These are phyloP conservation scores for Agaricales sp. DNA, from an alignment of 1,284 basidiomycete genomes.

Conservation along the genomic window DNA sequence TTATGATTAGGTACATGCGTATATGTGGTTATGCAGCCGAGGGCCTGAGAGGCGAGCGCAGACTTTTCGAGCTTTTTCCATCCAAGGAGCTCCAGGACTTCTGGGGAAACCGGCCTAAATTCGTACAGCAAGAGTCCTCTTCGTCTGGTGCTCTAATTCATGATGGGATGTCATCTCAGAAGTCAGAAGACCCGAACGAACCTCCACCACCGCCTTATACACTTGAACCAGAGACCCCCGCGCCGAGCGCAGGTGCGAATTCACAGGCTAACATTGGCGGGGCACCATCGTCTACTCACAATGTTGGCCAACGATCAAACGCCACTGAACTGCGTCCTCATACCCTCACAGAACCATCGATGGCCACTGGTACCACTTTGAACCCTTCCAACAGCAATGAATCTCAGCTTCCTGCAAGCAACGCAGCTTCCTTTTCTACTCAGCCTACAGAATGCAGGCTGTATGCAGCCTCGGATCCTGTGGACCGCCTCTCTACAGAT, in stretches of 20 bases:
- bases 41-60: slow-evolving; percentile 49
- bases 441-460: too few relatives aligned
- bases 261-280: background rate
- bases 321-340: background rate
- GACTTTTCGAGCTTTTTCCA: slow-evolving; percentile 53
- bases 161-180: slow-evolving; percentile 36
- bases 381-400: background rate
- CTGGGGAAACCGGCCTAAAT: slow-evolving; percentile 51
- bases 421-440: too few relatives aligned
- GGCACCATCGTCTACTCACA: background rate
- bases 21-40: slow-evolving; percentile 65
- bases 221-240: slow-evolving; percentile 32
- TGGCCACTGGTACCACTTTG: background rate
- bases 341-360: background rate
- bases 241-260: slow-evolving; percentile 14
- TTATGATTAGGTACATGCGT: slow-evolving; percentile 54
- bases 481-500: too few relatives aligned
- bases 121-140: slow-evolving; percentile 30
- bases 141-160: slow-evolving; percentile 12
- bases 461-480: too few relatives aligned
- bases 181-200: slow-evolving; percentile 34
- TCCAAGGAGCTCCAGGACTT: slow-evolving; percentile 65
- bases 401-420: background rate
- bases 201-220: slow-evolving; percentile 60
- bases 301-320: background rate